phyloP scores from a whole-genome alignment of 352 stramenopile genomes.

The Globisporangium uncinulatum region DNA sequence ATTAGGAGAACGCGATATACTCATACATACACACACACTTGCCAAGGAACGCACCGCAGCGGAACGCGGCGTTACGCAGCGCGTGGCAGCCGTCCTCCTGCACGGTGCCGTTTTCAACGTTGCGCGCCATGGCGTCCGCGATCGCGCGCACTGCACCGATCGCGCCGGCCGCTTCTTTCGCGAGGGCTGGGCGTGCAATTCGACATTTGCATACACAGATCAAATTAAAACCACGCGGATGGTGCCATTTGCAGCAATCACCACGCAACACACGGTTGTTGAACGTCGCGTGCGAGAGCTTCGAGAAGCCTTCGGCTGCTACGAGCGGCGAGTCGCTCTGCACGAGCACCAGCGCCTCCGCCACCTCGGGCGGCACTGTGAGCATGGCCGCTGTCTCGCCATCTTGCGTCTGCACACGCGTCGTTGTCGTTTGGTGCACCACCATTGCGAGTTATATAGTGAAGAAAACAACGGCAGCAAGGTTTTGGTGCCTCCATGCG shows the following conservation, averaged over 20 bases:
- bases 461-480: neutral
- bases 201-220: neutral
- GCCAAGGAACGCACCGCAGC: conserved; percentile 31
- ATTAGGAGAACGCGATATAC: neutral
- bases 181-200: conserved; percentile 28
- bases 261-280: conserved; percentile 51
- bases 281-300: conserved; percentile 71
- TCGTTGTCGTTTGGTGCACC: conserved; percentile 31
- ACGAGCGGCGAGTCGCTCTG: conserved; percentile 50
- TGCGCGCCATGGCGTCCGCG: conserved; percentile 58
- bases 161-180: conserved; percentile 58
- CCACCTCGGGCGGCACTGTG: conserved; percentile 33
- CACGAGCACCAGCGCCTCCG: conserved; percentile 55
- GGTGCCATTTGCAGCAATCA: neutral
- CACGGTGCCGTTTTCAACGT: conserved; percentile 51
- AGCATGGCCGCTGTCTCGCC: conserved; percentile 24
- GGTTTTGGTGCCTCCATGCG: neutral
- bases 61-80: conserved; percentile 70
- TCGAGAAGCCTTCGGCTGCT: conserved; percentile 53
- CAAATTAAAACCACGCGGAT: neutral
- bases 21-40: neutral
- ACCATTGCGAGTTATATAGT: conserved; percentile 15
- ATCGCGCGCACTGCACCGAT: conserved; percentile 54
- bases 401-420: conserved; percentile 39
- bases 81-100: conserved; percentile 71